These are phyloP conservation scores for Orbilia brochopaga DNA, from an alignment of 2,329 filamentous ascomycete species.

Conservation along the genomic window DNA sequence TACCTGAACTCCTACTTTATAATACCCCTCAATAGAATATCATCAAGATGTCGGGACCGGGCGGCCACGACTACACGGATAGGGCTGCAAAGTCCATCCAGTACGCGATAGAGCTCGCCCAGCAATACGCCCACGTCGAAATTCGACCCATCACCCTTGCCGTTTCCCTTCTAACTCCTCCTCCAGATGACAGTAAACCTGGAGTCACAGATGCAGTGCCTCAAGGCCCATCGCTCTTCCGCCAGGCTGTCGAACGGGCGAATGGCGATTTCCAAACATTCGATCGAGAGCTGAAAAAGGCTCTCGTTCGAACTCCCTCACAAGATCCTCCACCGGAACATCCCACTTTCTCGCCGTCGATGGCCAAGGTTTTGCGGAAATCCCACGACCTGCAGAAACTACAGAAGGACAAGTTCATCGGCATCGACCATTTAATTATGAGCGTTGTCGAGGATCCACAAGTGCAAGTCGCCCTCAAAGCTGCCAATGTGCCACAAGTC, in stretches of 20 bases:
- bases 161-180: slow-evolving; percentile 76
- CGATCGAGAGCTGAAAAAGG: slow-evolving; percentile 88
- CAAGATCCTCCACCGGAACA: slow-evolving; percentile 94
- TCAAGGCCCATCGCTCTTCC: slow-evolving; percentile 74
- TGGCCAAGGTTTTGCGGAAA: slow-evolving; percentile 80
- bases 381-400: slow-evolving; percentile 91
- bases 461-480: slow-evolving; percentile 76
- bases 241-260: slow-evolving; percentile 90
- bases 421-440: slow-evolving; percentile 91
- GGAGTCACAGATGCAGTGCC: slow-evolving; percentile 43
- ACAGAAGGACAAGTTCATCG: slow-evolving; percentile 95
- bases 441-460: slow-evolving; percentile 78
- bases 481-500: slow-evolving; percentile 87
- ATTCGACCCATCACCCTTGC: slow-evolving; percentile 89
- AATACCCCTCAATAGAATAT: slow-evolving; percentile 17
- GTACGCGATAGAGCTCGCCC: slow-evolving; percentile 84
- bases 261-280: slow-evolving; percentile 90
- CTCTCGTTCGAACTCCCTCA: slow-evolving; percentile 84
- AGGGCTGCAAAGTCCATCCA: slow-evolving; percentile 86
- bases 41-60: slow-evolving; percentile 49
- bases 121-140: slow-evolving; percentile 89
- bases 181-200: slow-evolving; percentile 61
- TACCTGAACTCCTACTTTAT: slow-evolving; percentile 3
- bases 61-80: slow-evolving; percentile 73
- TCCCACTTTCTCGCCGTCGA: slow-evolving; percentile 79